These are phyloP conservation scores for Lathyrus sativus DNA, from an alignment of 306 rosid genomes.

Conservation along the genomic window DNA sequence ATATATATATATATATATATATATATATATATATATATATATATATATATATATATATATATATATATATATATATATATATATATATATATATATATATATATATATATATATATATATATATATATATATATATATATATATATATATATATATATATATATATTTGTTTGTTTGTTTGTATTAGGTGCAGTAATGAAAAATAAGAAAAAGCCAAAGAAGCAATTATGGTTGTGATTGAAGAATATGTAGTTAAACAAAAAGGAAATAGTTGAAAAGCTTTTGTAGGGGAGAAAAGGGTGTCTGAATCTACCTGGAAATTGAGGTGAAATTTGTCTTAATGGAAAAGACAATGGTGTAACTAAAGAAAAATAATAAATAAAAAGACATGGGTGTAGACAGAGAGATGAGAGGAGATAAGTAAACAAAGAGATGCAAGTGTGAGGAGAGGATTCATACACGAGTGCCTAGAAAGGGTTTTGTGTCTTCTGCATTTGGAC, in stretches of 20 bases:
- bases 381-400: conserved; percentile 36
- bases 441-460: conserved; percentile 80
- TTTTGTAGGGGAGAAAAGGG: conserved; percentile 62
- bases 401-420: conserved; percentile 40
- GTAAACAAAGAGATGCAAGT: conserved; percentile 42
- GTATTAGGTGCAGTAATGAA: conserved; percentile 32
- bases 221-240: conserved; percentile 42
- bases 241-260: conserved; percentile 43
- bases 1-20: too few relatives aligned
- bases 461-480: conserved; percentile 41
- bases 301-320: conserved; percentile 93
- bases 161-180: too few relatives aligned
- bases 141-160: too few relatives aligned
- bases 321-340: conserved; percentile 83
- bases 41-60: too few relatives aligned
- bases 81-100: too few relatives aligned
- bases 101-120: too few relatives aligned
- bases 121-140: background rate
- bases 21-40: too few relatives aligned
- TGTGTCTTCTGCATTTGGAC: conserved; percentile 58
- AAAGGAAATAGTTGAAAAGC: conserved; percentile 42
- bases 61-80: too few relatives aligned
- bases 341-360: conserved; percentile 61
- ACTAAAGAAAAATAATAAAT: conserved; percentile 22
- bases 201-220: conserved; percentile 36